Evolutionary conservation across 371 early-diverging fungal species (phyloP), one percentile per base, ranked within the genome.

Genomic region (Capniomyces stellatus): DNA sequence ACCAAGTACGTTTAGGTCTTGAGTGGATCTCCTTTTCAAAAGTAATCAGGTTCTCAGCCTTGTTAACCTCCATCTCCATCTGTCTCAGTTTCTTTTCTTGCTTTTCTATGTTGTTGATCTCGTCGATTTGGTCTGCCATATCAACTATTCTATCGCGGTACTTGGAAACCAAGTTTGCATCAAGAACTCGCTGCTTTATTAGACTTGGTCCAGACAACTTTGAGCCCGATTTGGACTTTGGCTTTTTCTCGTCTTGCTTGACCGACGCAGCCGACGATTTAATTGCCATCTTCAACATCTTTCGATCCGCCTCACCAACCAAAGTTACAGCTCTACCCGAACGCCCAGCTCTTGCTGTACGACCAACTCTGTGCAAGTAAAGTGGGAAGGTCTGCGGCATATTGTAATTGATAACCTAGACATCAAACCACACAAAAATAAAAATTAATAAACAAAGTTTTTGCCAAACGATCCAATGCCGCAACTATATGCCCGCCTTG

Each of bases 291-390:
- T 92, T 92, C n/a, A 98, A 70, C 62, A 98, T 72, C 58, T 84
- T 83, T 44, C 98, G 83, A 60, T 94, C 96, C 8, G 75, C 60
- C 67, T 98, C 96, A 56, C 89, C 89, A 1, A 92, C 85, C 40
- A 97, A 68, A 2, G 87, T 85, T 13, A 97, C 86, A 13, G 94
- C 77, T 13, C 86, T 74, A 61, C 97, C 97, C 43, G 69, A 74
- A 29, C 83, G 76, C 10, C 85, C 89, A 41, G 91, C 98, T 79
- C 99, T 84, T 23, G 98, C 99, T 12, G 99, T 99, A 71, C 99
- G 83, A 58, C 99, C 99, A 35, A 98, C 91, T 63, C 99, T 78
- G 73, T 99, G 99, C 53, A 98, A 79, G 69, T 99, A 99, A 64
- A 89, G 87, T 43, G 85, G 79, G 69, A 92, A 92, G 60, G 82